Percentiles rank a stretch among this genome's conserved stretches.
phyloP scores from a whole-genome alignment of 1,284 basidiomycete genomes.

The Grifola frondosa region DNA sequence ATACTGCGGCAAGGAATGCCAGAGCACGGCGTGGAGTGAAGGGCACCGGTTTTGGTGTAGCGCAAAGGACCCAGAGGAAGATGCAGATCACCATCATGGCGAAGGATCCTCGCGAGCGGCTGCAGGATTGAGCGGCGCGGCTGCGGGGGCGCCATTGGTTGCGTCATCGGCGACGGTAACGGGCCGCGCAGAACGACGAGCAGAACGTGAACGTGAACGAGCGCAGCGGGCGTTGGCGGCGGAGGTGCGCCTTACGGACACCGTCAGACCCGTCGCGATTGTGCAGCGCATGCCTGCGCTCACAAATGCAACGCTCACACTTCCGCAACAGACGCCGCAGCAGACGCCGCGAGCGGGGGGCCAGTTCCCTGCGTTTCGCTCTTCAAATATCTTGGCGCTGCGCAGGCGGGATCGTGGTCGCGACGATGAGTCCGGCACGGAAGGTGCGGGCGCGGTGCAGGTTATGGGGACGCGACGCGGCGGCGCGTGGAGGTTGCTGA shows the following conservation, averaged over 20 bases:
- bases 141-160: background rate
- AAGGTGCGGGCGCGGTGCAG: no score
- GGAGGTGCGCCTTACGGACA: constrained; percentile 10
- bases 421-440: no score
- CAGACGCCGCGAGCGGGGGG: no score
- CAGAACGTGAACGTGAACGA: constrained; percentile 27
- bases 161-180: constrained; percentile 11
- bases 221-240: constrained; percentile 17
- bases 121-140: constrained; percentile 2
- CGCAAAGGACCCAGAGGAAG: constrained; percentile 72
- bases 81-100: constrained; percentile 34
- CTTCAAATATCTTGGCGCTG: no score
- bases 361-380: no score
- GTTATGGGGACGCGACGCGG: no score
- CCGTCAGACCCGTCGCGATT: no score
- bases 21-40: constrained; percentile 95
- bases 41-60: constrained; percentile 93
- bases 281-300: no score
- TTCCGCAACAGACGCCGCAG: no score
- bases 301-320: no score
- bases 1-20: constrained; percentile 98
- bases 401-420: no score
- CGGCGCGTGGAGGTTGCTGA: no score
- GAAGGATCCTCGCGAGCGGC: constrained; percentile 11
- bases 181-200: constrained; percentile 25